Base-by-base conservation (phyloP, 441 rosid species). In the Bocquillonia castaneifolia region DNA sequence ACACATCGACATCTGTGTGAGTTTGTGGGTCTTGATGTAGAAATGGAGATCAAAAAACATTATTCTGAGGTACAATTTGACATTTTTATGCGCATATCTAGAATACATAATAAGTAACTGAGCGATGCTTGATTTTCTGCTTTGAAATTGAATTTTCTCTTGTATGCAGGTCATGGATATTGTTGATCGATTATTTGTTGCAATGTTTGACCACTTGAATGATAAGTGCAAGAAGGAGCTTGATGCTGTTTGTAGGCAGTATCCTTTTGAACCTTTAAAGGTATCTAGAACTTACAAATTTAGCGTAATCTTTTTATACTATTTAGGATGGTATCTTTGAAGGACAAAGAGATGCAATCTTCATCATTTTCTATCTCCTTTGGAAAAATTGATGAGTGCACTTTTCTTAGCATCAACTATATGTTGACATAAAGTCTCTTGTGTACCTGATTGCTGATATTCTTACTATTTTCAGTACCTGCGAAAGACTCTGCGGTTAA, bases 1-100 rank as follows among this genome's bases (percentile, higher is more conserved):
- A 89, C 94, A 36, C 97, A 89, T 72, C 76, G 97, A 77, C 99
- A 93, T 72, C 70, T 93, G 71, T 91, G 95, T 60, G 97, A 91
- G 74, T 91, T 93, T 45, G 82, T 86, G 0, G 94, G 97, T 50
- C 94, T 91, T 75, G 97, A 91, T 81, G 83, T 81, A 47, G 97
- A 93, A 74, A 86, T 93, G 96, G 96, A 88, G 82, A 93, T 93
- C 45, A 82, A 76, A 55, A 80, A 72, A 53, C 93, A 89, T 74
- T 93, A 93, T 56, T 81, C 79, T 53, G 99, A 93, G 93, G 97
- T 91, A 71, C 26, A 63, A 37, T 66, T 67, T 62, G 23, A 20
- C 70, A 65, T 23, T 44, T 47, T 69, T 66, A 37, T 67, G 56
- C 65, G 44, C 59, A 54, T 29, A 29, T 68, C 50, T 10, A 42